Evolutionary conservation across 345 rosid species (phyloP), one percentile per base, ranked within the genome.

Genomic region (Lepidium aucheri): DNA sequence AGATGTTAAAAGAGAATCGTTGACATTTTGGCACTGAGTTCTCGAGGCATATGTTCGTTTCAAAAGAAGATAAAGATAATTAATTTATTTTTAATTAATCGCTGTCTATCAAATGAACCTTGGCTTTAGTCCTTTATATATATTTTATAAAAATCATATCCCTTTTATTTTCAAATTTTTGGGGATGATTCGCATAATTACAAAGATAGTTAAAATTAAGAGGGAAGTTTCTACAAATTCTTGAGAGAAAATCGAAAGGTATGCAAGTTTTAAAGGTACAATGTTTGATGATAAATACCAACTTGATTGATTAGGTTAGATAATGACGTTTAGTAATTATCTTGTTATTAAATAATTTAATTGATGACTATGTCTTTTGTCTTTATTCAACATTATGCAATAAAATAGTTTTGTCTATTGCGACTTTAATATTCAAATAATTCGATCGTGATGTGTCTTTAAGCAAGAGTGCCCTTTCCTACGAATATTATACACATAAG

Each of bases 11-110:
- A 43, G 67, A 51, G 67, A 65, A 65, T 65, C 67, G 72, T 73
- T 73, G 76, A 73, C 76, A 73, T 73, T 59, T 51, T 65, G 67
- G 72, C 66, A 73, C 54, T 51, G 61, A 59, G 56, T 59, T 65
- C 76, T 73, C 67, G 34, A 65, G 76, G 67, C 72, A 65, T 73
- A 59, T 58, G 35, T 65, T 59, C 67, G 49, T 63, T 65, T 52
- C 50, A 59, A 65, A 65, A 65, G 41, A 60, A 32, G 15, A 59
- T 51, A 16, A 44, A 20, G 42, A 47, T 46, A 63, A 47, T 34
- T 65, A 36, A 57, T 54, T 54, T 55, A 12, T 20, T 57, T 12
- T 32, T 17, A 38, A 35, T 55, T 41, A 22, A 33, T 65, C 49
- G 53, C 61, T 73, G 72, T 59, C 67, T 26, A 65, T 41, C 67